phyloP scores from a whole-genome alignment of 2,329 filamentous ascomycete species.

The Fusarium sp. region DNA sequence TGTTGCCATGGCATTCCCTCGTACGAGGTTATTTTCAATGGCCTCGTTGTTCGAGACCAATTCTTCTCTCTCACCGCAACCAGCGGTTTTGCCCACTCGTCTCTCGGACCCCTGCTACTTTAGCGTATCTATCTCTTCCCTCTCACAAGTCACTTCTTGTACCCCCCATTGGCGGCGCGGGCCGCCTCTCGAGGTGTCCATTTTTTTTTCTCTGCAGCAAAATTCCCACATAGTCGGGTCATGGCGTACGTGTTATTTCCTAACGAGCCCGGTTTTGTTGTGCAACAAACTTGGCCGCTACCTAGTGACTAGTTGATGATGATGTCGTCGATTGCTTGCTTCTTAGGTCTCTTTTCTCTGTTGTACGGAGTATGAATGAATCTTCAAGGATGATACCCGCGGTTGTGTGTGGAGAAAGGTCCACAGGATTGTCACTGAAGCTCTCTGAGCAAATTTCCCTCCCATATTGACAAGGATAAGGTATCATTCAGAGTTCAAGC shows the following conservation, averaged over 20 bases:
- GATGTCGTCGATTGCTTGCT: not conserved
- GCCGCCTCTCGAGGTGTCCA: slow-evolving; percentile 7
- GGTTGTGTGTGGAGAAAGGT: slow-evolving; percentile 7
- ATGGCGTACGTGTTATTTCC: no score
- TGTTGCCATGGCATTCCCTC: not conserved
- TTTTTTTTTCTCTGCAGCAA: not conserved
- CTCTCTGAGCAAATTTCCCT: not conserved
- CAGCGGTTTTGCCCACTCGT: not conserved
- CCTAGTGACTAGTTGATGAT: not conserved
- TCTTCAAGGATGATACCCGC: slow-evolving; percentile 5
- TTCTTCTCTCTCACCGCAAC: not conserved
- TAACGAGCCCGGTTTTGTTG: no score
- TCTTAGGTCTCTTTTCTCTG: not conserved
- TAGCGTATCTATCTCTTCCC: not conserved
- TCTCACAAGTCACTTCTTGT: not conserved
- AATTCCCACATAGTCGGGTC: slow-evolving; percentile 6
- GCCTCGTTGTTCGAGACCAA: not conserved
- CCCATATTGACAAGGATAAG: slow-evolving; percentile 19
- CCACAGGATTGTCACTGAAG: not conserved
- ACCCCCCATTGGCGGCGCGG: slow-evolving; percentile 7
- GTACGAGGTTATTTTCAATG: not conserved
- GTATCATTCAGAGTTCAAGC: slow-evolving; percentile 13
- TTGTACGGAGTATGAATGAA: not conserved
- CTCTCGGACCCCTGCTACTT: not conserved
- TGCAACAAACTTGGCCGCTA: not conserved